Evolutionary conservation across 2,329 filamentous ascomycete genomes (phyloP), one percentile per base, ranked within the genome.

Genomic region (Periconia macrospinosa): DNA sequence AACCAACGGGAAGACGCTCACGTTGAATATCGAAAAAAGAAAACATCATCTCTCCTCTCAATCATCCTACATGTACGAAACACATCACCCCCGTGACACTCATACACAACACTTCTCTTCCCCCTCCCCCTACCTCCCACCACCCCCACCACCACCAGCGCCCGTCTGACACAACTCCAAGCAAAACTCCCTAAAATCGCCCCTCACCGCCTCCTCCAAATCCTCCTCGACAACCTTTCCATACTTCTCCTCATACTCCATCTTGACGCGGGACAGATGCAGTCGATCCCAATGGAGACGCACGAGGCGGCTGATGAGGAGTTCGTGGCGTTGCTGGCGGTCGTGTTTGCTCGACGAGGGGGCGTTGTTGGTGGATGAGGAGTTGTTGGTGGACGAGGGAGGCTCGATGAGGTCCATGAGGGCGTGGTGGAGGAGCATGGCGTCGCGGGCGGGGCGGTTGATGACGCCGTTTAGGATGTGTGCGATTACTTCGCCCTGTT

Each of bases 391-490:
- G 33, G 59, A 58, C 3, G 30, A 42, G 18, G 43, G 54, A 1
- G 70, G 64, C 15, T 75, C 72, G 50, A 75, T 74, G 30, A 81
- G 75, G 18, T 86, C 88, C 50, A 71, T 68, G 60, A 97, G 86
- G 1, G 94, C 93, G 77, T 97, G 94, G 74, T 96, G 87, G 1
- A 99, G 81, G 2, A 97, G 86, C 37, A 97, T 83, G 2, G 93
- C 91, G 73, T 97, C 94, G 51, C 94, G 90, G 58, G 96, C 91
- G 6, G 94, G 92, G 54, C 90, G 90, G 78, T 97, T 97, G 78
- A 97, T 96, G 53, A 96, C 87, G 66, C 94, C 94, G 76, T 97
- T 97, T 68, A 99, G 87, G 63, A 97, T 91, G 75, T 97, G 94
- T 0, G 92, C 91, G 37, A 97, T 86, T 18, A 96, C 86, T 78